Base-by-base conservation (phyloP, 768 basidiomycete genomes). In the Leccinum uliginosum region DNA sequence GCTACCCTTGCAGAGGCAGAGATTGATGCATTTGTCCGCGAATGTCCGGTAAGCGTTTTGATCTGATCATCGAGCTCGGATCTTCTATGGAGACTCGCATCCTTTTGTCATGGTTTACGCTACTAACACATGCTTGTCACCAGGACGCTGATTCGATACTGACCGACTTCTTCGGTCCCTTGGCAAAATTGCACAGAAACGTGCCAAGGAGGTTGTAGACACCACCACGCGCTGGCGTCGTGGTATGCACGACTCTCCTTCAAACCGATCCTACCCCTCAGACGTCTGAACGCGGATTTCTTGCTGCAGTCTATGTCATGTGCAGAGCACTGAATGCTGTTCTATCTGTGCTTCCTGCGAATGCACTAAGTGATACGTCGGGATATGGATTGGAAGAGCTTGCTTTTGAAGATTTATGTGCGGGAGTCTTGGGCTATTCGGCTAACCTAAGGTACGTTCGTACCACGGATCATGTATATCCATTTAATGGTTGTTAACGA, bases 301-400 rank as follows among this genome's bases (percentile, higher is more conserved):
- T 95, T 4, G 87, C 91, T 6, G 85, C 91, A 0, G 87, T 90
- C 43, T 95, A 93, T 68, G 84, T 97, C 66, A 87, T 93, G 84
- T 94, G 91, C 66, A 83, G 93, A 50, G 87, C 90, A 4, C 78
- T 96, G 19, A 85, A 93, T 24, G 84, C 83, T 2, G 83, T 94
- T 12, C 80, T 95, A 53, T 82, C 86, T 38, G 76, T 81, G 17
- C 78, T 91, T 26, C 78, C 87, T 1, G 87, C 87, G 65, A 91
- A 93, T 61, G 84, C 85, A 2, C 75, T 96, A 4, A 87, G 87
- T 15, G 91, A 94, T 44, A 74, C 81, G 0, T 73, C 91, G 57
- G 94, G 92, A 1, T 83, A 88, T 70, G 83, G 76, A 48, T 74
- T 96, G n/a, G 93, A 96, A 66, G 87, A 91, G 64, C 87, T 85